Base-by-base conservation (phyloP, 306 rosid genomes). In the Prunus mongolica region DNA sequence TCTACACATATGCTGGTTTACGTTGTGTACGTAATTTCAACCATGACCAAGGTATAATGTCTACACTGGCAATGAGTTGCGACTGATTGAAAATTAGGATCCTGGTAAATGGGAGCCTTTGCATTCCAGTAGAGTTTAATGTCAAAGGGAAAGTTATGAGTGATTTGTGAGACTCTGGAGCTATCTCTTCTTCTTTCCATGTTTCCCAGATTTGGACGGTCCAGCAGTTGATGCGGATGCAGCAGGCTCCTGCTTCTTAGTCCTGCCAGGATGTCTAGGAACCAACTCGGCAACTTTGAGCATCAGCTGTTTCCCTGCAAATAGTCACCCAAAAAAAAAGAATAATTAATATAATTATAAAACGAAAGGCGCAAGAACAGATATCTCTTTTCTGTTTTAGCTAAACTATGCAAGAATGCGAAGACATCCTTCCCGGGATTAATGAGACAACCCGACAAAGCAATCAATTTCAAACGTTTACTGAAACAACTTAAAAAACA, bases 231-330 rank as follows among this genome's bases (percentile, higher is more conserved):
- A 86, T 3, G 90, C 18, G 2, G 97, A 80, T 70, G 87, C 78
- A 51, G 86, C 79, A 41, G 93, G 45, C 74, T 93, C 98, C 76
- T 85, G 94, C 85, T 93, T 93, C 88, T 87, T 93, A 24, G 86
- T 75, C 89, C 98, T 90, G 60, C 97, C 96, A 47, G 86, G 92
- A 88, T 95, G 97, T 68, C 87, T 86, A 15, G 97, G 96, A 55
- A 94, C 97, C 91, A 94, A 79, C 83, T 90, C 96, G 6, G 96
- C 92, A 46, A 92, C 66, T 41, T 65, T 76, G 14, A 87, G 78
- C 97, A 94, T 86, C 71, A 94, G 83, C 68, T 88, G 82, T 80
- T 92, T 95, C 76, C 91, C 98, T 95, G 84, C 58, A 90, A 82
- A 61, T 51, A 77, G 52, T 68, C 58, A 52, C 44, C 44, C 44